Percentiles rank a stretch among this genome's conserved stretches.
phyloP scores from a whole-genome alignment of 2,329 filamentous ascomycete species.

The Colletotrichum nymphaeae region DNA sequence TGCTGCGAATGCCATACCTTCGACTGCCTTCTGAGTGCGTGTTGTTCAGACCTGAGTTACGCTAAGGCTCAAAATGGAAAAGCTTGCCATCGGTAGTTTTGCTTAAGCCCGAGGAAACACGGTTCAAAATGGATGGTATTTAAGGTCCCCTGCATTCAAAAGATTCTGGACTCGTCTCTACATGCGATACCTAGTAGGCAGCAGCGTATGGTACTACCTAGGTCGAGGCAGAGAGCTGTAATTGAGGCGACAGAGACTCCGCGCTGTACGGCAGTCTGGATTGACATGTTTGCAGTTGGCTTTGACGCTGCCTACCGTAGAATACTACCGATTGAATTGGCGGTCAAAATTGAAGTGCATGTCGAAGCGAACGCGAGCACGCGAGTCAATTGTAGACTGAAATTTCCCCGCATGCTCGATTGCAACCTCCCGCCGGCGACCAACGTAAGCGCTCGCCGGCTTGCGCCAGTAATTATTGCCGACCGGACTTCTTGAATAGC shows the following conservation, averaged over 20 bases:
- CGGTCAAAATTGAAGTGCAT: background rate
- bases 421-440: background rate
- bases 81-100: too few relatives aligned
- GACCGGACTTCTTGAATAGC: background rate
- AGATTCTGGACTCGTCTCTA: too few relatives aligned
- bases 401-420: too few relatives aligned
- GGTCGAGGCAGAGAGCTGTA: background rate
- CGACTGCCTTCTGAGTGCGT: too few relatives aligned
- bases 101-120: too few relatives aligned
- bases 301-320: background rate
- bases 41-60: too few relatives aligned
- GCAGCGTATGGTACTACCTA: too few relatives aligned
- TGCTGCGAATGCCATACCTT: too few relatives aligned
- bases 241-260: background rate
- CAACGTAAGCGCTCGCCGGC: background rate
- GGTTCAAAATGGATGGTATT: too few relatives aligned
- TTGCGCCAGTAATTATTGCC: slow-evolving; percentile 1
- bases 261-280: background rate
- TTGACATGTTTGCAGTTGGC: background rate
- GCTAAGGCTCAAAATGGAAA: too few relatives aligned
- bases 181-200: too few relatives aligned
- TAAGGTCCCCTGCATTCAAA: too few relatives aligned
- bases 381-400: background rate
- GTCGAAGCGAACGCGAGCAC: background rate
- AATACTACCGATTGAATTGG: background rate